Evolutionary conservation across 2,329 filamentous ascomycete genomes (phyloP).

Genomic region (Aureobasidium uvarum): DNA sequence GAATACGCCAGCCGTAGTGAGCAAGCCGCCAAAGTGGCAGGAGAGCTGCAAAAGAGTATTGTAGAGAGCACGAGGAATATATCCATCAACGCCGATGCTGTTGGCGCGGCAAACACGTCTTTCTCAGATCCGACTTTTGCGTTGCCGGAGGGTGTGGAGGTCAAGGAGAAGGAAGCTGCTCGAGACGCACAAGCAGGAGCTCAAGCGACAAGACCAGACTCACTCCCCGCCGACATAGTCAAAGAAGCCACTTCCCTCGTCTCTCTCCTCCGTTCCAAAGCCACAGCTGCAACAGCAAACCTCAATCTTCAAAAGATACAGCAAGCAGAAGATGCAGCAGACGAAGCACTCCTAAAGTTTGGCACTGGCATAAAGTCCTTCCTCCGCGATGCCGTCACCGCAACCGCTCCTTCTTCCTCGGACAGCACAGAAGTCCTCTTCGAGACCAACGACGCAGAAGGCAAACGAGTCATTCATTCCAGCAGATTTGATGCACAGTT

Average conservation of each 20-base stretch:
- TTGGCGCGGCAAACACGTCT: slow-evolving; percentile 32
- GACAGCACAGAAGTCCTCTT: slow-evolving; percentile 65
- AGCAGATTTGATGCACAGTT: slow-evolving; percentile 92
- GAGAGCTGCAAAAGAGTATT: slow-evolving; percentile 54
- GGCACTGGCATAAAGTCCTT: slow-evolving; percentile 88
- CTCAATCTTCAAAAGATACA: slow-evolving; percentile 74
- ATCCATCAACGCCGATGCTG: slow-evolving; percentile 54
- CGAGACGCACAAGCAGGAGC: not conserved
- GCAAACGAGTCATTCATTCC: slow-evolving; percentile 91
- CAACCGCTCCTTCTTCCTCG: slow-evolving; percentile 65
- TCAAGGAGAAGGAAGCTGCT: slow-evolving; percentile 30
- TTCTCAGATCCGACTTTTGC: slow-evolving; percentile 32
- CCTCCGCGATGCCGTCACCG: slow-evolving; percentile 82
- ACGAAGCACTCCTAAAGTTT: slow-evolving; percentile 90
- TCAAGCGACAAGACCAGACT: slow-evolving; percentile 41
- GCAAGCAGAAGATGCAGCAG: slow-evolving; percentile 88
- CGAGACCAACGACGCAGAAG: slow-evolving; percentile 84
- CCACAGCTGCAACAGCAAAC: slow-evolving; percentile 58
- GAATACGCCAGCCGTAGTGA: slow-evolving; percentile 68
- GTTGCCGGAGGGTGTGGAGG: slow-evolving; percentile 27
- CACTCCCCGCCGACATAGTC: slow-evolving; percentile 51
- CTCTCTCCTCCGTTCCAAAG: slow-evolving; percentile 71
- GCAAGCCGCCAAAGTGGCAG: slow-evolving; percentile 79
- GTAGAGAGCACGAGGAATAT: slow-evolving; percentile 67
- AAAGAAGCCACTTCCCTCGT: slow-evolving; percentile 66